These are phyloP conservation scores for Arabidopsis arenosa DNA, from an alignment of 345 rosid species.

Conservation along the genomic window DNA sequence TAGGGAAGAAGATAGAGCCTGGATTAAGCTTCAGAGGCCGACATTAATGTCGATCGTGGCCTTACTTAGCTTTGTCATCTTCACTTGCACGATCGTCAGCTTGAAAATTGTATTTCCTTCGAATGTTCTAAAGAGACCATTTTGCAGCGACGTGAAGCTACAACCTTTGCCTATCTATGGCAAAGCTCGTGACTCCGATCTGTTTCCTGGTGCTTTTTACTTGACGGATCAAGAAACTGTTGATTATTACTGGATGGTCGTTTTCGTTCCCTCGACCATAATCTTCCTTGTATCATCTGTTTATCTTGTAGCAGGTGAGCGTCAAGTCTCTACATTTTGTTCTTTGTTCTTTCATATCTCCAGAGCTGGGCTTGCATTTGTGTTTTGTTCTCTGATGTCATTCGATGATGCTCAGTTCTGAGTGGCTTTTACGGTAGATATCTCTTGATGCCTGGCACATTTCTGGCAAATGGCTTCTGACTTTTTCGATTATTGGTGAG, in stretches of 20 bases:
- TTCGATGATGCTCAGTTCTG: background rate
- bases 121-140: constrained; percentile 62
- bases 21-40: constrained; percentile 76
- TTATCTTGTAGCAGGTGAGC: constrained; percentile 79
- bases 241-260: constrained; percentile 90
- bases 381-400: background rate
- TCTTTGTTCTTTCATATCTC: background rate
- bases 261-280: constrained; percentile 68
- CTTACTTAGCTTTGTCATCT: constrained; percentile 51
- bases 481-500: background rate
- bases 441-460: constrained; percentile 3
- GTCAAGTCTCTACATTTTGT: background rate
- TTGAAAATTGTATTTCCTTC: constrained; percentile 81
- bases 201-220: constrained; percentile 70
- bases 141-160: constrained; percentile 67
- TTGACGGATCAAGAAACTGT: constrained; percentile 91
- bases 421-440: background rate
- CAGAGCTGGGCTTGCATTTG: constrained; percentile 2
- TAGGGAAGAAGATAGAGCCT: constrained; percentile 81
- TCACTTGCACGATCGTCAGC: constrained; percentile 67
- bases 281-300: constrained; percentile 66
- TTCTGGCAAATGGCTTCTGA: background rate
- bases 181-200: constrained; percentile 68
- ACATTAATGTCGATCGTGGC: constrained; percentile 40
- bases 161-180: constrained; percentile 57